Percentiles rank a stretch among this genome's conserved stretches.
Conservation (phyloP, 1,284 basidiomycete species). For the Agroathelia rolfsii region DNA sequence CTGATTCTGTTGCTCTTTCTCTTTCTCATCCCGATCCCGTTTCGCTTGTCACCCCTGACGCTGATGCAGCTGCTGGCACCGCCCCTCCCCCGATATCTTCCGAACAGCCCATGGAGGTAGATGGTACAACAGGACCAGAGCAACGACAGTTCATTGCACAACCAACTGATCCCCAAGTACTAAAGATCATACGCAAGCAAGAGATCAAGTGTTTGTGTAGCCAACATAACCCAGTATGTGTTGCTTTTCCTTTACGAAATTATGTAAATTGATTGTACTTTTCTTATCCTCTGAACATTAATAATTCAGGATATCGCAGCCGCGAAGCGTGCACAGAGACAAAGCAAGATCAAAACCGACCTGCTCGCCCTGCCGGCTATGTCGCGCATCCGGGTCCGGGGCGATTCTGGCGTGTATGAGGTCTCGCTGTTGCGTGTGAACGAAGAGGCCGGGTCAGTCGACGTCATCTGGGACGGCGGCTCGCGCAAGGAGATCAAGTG, state of each 20-base stretch:
- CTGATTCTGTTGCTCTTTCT: too few species aligned
- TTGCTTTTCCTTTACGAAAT: slow-evolving; percentile 4
- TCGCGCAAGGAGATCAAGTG: slow-evolving; percentile 79
- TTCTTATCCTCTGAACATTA: slow-evolving; percentile 5
- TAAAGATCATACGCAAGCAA: slow-evolving; percentile 59
- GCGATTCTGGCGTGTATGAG: slow-evolving; percentile 71
- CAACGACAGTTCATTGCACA: too few species aligned
- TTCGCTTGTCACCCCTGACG: too few species aligned
- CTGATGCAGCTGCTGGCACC: slow-evolving; percentile 9
- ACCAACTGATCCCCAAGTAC: slow-evolving; percentile 28
- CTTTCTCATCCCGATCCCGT: too few species aligned
- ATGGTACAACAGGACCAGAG: too few species aligned
- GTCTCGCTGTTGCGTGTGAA: slow-evolving; percentile 64
- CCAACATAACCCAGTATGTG: slow-evolving; percentile 77
- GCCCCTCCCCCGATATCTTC: slow-evolving; percentile 3
- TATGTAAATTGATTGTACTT: slow-evolving; percentile 5
- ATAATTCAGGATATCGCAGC: slow-evolving; percentile 63
- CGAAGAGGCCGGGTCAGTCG: slow-evolving; percentile 57
- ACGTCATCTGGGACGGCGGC: slow-evolving; percentile 81
- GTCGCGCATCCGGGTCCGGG: slow-evolving; percentile 71
- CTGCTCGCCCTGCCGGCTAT: slow-evolving; percentile 59
- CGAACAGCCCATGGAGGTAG: too few species aligned
- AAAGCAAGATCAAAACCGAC: slow-evolving; percentile 54
- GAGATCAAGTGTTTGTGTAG: slow-evolving; percentile 69
- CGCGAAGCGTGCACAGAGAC: slow-evolving; percentile 59